Base-by-base conservation (phyloP, 202 grass and related monocot species). In the Sporobolus alterniflorus region DNA sequence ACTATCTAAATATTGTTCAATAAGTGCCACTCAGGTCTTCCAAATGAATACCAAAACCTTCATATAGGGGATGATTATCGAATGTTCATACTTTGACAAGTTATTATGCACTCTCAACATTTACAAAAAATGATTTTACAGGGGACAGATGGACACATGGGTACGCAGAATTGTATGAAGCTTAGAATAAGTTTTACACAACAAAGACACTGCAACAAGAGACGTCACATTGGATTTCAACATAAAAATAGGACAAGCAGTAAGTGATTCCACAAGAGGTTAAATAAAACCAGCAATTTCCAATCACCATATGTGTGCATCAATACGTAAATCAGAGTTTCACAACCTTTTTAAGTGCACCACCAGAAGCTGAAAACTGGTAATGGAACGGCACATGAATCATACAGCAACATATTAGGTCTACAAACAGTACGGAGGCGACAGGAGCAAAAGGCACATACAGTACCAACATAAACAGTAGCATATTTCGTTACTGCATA, bases 1-100 rank as follows among this genome's bases (percentile, higher is more conserved):
- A 17, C 13, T 46, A 39, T 67, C 31, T 40, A 67, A 79, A 79
- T 41, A 68, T 69, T 56, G 21, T 68, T 69, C 34, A 67, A 17
- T 39, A 15, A 79, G 63, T 26, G n/a, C 8, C 9, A 67, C 20
- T 9, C 64, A 29, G 63, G 14, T 36, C 2, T 26, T 51, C n/a
- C 21, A 55, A 26, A 28, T 28, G 11, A 14, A 42, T 24, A 34
- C n/a, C 15, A 26, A 26, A 34, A 40, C 28, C n/a, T 8, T 52
- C 34, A 30, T 46, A n/a, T 7, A 2, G 1, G n/a, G n/a, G 4
- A 22, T 25, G 30, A 33, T 13, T 67, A 52, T 52, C 2, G 1
- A n/a, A n/a, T 20, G 29, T 18, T 64, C 2, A 33, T 9, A 36
- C 7, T 32, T 34, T 64, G 7, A 21, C 3, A 7, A 36, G 7